phyloP scores from a whole-genome alignment of 2,329 filamentous ascomycete genomes.

The Xylaria sp. region DNA sequence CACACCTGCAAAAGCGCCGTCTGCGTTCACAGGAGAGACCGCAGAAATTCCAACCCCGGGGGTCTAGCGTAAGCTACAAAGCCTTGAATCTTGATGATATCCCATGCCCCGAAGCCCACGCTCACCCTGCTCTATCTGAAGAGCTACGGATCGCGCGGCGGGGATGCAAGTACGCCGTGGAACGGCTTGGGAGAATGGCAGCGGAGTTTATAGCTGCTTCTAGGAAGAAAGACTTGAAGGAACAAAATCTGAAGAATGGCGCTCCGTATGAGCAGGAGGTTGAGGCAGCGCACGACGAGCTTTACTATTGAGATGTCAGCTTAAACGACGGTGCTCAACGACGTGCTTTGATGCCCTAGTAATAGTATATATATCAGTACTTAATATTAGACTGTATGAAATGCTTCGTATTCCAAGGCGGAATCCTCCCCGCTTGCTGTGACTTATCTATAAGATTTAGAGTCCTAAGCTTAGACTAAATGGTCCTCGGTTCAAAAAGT shows the following conservation, averaged over 20 bases:
- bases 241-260: slow-evolving; percentile 21
- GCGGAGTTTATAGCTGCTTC: slow-evolving; percentile 3
- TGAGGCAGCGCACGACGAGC: neutral
- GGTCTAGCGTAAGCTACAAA: slow-evolving; percentile 23
- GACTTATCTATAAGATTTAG: no score
- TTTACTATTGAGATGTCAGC: slow-evolving; percentile 20
- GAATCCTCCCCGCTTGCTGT: no score
- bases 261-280: slow-evolving; percentile 12
- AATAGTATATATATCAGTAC: neutral
- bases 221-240: slow-evolving; percentile 13
- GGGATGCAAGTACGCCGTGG: slow-evolving; percentile 1
- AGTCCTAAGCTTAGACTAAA: neutral
- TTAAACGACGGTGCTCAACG: neutral
- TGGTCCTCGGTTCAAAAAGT: neutral
- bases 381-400: neutral
- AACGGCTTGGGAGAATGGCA: slow-evolving; percentile 4
- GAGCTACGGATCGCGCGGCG: slow-evolving; percentile 25
- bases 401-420: no score
- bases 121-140: slow-evolving; percentile 14
- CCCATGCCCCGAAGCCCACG: neutral
- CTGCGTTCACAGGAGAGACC: slow-evolving; percentile 11
- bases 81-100: slow-evolving; percentile 26
- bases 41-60: neutral
- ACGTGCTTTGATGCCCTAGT: neutral
- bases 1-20: neutral